Base-by-base conservation (phyloP, 2,329 filamentous ascomycete species). In the Xylaria sp. region DNA sequence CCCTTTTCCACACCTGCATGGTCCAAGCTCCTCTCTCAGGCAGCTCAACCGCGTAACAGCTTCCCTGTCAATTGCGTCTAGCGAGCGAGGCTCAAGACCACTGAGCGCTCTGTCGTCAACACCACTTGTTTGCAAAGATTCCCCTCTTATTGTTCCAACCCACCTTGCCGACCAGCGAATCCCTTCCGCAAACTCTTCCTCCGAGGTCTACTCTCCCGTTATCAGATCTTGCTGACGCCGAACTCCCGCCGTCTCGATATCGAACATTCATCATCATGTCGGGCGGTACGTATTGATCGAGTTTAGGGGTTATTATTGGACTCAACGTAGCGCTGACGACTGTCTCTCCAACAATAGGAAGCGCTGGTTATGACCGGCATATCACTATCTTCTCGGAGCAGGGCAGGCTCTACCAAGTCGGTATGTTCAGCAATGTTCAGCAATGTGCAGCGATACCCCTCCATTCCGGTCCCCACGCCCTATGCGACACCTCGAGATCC, bases 331-430 rank as follows among this genome's bases (percentile, higher is more conserved):
- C 70, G 70, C 78, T 80, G 74, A 80, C 70, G 23, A 60, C 60
- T 18, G 62, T 66, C 74, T 67, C 65, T 56, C 67, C 66, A 71
- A 76, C 77, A 93, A 76, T 77, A 93, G 91, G 91, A 82, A 92
- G 90, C 83, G 91, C 93, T 83, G 94, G 93, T 79, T 98, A 97
- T 84, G 96, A 99, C 84, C 90, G 96, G 86, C 96, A 99, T 84
- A 99, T 99, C 79, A 99, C 96, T 80, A 98, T 99, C 87, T 99
- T 99, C 86, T 97, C 96, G 70, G 96, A 99, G 82, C 94, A 97
- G 84, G 96, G 96, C 79, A 91, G 96, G 81, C 87, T 99, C 81
- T 99, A 98, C 82, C 96, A 99, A 97, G 96, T 99, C 82, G 96
- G 96, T 98, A 88, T 79, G 94, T 88, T 68, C 53, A 63, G 45